These are phyloP conservation scores for Termitomyces bulborhizus DNA, from an alignment of 768 basidiomycete genomes.

Conservation along the genomic window DNA sequence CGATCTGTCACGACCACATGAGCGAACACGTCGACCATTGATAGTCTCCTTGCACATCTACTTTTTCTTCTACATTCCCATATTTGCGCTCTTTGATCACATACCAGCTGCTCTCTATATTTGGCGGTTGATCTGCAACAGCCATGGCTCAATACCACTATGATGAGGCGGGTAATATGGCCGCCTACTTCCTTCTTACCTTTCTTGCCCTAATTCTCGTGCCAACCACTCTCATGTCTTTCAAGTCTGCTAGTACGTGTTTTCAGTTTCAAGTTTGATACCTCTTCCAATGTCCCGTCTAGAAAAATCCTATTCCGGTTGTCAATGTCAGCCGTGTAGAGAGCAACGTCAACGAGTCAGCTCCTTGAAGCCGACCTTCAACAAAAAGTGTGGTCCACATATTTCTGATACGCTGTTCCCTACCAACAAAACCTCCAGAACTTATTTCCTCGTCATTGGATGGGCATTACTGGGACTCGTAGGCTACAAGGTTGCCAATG, in stretches of 20 bases:
- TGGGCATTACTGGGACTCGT: constrained; percentile 72
- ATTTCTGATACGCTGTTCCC: not conserved
- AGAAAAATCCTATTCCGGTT: constrained; percentile 39
- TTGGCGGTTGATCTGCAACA: not conserved
- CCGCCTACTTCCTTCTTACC: constrained; percentile 86
- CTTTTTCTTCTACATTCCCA: not conserved
- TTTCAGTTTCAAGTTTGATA: not conserved
- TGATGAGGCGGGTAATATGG: constrained; percentile 83
- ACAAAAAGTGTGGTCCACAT: constrained; percentile 38
- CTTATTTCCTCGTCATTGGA: constrained; percentile 54
- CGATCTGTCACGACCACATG: constrained; percentile 15
- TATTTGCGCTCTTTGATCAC: not conserved
- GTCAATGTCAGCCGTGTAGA: constrained; percentile 57
- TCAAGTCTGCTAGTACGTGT: constrained; percentile 41
- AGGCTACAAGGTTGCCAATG: constrained; percentile 55
- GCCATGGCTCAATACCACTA: constrained; percentile 76
- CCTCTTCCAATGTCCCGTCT: constrained; percentile 6
- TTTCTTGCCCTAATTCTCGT: constrained; percentile 80
- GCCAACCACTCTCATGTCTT: constrained; percentile 61
- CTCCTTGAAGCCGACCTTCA: constrained; percentile 43
- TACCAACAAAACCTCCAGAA: constrained; percentile 30
- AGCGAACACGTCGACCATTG: constrained; percentile 17
- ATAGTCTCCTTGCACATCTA: not conserved
- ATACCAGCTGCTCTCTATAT: not conserved
- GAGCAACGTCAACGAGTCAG: constrained; percentile 46